Percentiles rank a stretch among this genome's conserved stretches.
Evolutionary conservation across 495 filamentous ascomycete species (phyloP).

Genomic region (Penicillium paradoxum): DNA sequence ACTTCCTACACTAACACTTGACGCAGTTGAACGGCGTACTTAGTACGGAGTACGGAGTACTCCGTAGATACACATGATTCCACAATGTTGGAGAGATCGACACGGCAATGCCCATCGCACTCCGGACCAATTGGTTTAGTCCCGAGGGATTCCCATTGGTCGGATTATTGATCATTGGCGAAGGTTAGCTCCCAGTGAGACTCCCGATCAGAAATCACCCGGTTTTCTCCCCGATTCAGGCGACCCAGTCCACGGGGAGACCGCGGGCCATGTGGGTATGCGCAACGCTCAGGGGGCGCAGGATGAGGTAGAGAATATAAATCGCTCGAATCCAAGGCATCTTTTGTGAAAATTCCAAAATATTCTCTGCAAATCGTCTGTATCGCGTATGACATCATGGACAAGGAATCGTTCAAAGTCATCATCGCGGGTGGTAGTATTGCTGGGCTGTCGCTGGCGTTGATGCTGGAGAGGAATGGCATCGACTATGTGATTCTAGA

Average conservation of each 20-base stretch:
- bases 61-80: too few relatives aligned
- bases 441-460: constrained; percentile 45
- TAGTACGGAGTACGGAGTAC: too few relatives aligned
- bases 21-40: too few relatives aligned
- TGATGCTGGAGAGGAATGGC: constrained; percentile 37
- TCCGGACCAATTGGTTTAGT: not conserved
- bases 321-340: too few relatives aligned
- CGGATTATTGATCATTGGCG: not conserved
- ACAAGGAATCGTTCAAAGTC: constrained; percentile 30
- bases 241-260: too few relatives aligned
- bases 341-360: too few relatives aligned
- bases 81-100: too few relatives aligned
- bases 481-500: constrained; percentile 53
- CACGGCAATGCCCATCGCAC: not conserved
- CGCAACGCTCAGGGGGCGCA: not conserved
- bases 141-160: not conserved
- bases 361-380: too few relatives aligned
- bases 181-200: not conserved
- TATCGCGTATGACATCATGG: too few relatives aligned
- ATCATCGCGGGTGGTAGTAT: constrained; percentile 51
- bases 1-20: too few relatives aligned
- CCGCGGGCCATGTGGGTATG: not conserved
- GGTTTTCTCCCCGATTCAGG: not conserved
- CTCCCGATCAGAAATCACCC: not conserved
- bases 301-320: not conserved